Conservation (phyloP, 1,284 basidiomycete species). For the Kalmanozyma brasiliensis region DNA sequence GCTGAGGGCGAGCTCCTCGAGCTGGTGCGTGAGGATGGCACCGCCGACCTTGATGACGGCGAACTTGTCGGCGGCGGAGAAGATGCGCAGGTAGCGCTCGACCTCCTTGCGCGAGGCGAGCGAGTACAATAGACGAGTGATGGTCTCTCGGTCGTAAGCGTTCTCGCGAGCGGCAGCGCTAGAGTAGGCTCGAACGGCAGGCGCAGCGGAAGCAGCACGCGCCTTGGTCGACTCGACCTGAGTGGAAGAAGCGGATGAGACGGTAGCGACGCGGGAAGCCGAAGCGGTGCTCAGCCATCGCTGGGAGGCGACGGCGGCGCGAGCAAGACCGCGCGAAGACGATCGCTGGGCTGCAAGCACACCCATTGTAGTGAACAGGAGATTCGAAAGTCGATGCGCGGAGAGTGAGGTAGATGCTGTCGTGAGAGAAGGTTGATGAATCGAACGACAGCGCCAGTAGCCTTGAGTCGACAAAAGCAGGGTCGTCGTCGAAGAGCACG, state of each 20-base stretch:
- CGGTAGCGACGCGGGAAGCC: conserved; percentile 27
- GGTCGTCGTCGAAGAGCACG: neutral
- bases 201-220: conserved; percentile 21
- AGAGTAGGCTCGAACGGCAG: conserved; percentile 40
- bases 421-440: no score
- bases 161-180: conserved; percentile 52
- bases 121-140: conserved; percentile 67
- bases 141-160: conserved; percentile 63
- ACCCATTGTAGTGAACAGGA: conserved; percentile 25
- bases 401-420: neutral
- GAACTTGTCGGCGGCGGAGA: conserved; percentile 66
- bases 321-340: conserved; percentile 37
- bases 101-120: conserved; percentile 68
- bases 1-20: conserved; percentile 66
- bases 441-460: no score
- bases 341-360: conserved; percentile 46
- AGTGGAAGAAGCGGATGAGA: conserved; percentile 15
- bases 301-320: conserved; percentile 32
- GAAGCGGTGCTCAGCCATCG: conserved; percentile 38
- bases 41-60: conserved; percentile 68
- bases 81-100: conserved; percentile 68
- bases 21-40: conserved; percentile 67
- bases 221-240: conserved; percentile 29
- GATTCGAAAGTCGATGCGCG: no score
- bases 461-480: neutral